phyloP scores from a whole-genome alignment of 1,139 yeast species.

The Kurtzmaniella natalensis region DNA sequence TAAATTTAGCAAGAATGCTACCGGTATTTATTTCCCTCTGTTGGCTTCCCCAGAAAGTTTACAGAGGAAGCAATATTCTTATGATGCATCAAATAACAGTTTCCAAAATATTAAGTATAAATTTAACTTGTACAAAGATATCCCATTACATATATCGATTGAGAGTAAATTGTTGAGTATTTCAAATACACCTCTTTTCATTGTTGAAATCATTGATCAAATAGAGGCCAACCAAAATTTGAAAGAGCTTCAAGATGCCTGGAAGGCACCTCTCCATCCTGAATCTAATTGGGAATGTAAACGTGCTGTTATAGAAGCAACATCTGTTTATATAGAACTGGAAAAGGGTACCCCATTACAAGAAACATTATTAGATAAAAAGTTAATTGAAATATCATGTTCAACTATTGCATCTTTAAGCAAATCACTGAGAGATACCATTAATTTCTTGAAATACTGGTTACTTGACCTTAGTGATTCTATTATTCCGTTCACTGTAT shows the following conservation, averaged over 20 bases:
- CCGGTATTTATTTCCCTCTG: constrained; percentile 42
- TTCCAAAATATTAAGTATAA: constrained; percentile 37
- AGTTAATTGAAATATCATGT: neutral
- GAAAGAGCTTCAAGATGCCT: constrained; percentile 12
- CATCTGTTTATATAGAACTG: constrained; percentile 10
- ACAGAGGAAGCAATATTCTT: constrained; percentile 18
- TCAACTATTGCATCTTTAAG: constrained; percentile 18
- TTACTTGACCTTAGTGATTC: constrained; percentile 41
- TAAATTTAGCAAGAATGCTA: constrained; percentile 21
- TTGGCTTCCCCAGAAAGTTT: constrained; percentile 24
- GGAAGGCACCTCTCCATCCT: constrained; percentile 33
- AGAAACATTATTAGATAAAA: constrained; percentile 20
- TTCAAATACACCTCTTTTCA: constrained; percentile 32
- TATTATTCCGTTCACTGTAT: constrained; percentile 40
- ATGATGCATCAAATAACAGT: constrained; percentile 28
- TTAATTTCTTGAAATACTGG: constrained; percentile 40
- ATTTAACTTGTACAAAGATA: constrained; percentile 40
- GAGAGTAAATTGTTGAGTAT: constrained; percentile 19
- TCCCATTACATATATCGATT: constrained; percentile 31
- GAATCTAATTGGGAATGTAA: constrained; percentile 34
- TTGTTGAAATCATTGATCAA: constrained; percentile 20
- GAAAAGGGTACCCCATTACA: constrained; percentile 13
- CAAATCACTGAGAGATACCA: constrained; percentile 12
- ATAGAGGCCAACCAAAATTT: constrained; percentile 14
- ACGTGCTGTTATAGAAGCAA: constrained; percentile 22